Conservation (phyloP, 73 alveolate species). For the Diophrys appendiculata region DNA sequence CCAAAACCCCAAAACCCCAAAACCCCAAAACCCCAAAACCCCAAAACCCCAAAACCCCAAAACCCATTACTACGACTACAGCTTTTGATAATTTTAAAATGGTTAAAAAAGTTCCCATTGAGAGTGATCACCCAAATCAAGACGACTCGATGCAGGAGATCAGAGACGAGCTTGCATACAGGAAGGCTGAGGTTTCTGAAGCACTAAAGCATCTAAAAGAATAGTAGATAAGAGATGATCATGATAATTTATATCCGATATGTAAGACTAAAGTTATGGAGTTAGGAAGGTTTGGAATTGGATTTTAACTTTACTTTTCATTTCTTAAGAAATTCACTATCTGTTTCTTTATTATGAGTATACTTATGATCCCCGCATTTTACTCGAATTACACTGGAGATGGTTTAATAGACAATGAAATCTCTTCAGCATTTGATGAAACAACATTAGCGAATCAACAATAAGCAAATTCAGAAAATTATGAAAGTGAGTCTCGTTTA, state of each 20-base stretch:
- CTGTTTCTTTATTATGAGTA: constrained; percentile 29
- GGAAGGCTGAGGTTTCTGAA: neutral
- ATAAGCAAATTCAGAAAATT: neutral
- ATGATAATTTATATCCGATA: constrained; percentile 3
- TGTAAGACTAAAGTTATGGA: neutral
- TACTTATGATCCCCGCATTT: constrained; percentile 27
- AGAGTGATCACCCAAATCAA: neutral
- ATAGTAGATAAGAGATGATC: neutral
- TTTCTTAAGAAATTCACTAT: constrained; percentile 4
- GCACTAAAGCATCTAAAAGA: neutral
- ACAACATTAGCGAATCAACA: constrained; percentile 18
- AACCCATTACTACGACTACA: too few relatives aligned
- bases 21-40: too few relatives aligned
- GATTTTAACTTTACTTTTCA: constrained; percentile 18
- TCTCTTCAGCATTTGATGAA: neutral
- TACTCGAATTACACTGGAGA: constrained; percentile 24
- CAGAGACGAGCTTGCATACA: neutral
- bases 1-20: too few relatives aligned
- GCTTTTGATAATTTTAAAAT: too few relatives aligned
- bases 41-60: too few relatives aligned
- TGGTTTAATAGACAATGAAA: constrained; percentile 3
- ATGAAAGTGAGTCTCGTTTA: neutral
- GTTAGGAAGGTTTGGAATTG: constrained; percentile 31
- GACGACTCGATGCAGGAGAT: neutral
- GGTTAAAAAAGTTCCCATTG: neutral